A percentile compares a stretch with the other conserved stretches of the same genome.
Conservation (phyloP, 768 basidiomycete species). For the Lactarius evosmus region DNA sequence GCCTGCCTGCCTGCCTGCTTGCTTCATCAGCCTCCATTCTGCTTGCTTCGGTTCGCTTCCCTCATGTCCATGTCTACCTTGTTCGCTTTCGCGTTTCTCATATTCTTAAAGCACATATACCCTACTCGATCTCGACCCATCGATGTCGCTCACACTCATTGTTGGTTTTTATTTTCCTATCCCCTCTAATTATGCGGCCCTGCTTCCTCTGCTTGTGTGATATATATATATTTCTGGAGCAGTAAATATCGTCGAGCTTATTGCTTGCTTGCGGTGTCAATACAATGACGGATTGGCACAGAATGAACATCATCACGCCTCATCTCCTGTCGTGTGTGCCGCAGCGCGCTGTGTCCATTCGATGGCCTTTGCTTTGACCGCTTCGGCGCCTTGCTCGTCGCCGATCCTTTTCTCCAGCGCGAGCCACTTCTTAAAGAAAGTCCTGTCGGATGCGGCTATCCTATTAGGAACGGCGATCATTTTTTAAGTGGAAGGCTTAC, state of each 20-base stretch:
- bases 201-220: constrained; percentile 36
- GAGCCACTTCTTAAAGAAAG: constrained; percentile 98
- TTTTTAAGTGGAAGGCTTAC: constrained; percentile 44
- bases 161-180: constrained; percentile 42
- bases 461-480: not conserved
- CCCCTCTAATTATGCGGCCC: constrained; percentile 38
- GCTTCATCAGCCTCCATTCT: constrained; percentile 22
- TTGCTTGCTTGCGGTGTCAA: constrained; percentile 20
- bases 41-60: constrained; percentile 22
- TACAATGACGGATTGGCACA: constrained; percentile 19
- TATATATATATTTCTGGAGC: constrained; percentile 33
- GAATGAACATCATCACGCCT: constrained; percentile 19
- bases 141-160: constrained; percentile 53
- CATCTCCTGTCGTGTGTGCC: constrained; percentile 25
- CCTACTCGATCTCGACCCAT: constrained; percentile 36
- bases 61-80: constrained; percentile 26
- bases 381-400: constrained; percentile 75
- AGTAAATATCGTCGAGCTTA: constrained; percentile 26
- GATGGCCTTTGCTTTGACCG: constrained; percentile 84
- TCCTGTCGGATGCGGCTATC: constrained; percentile 42
- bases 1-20: too few relatives aligned
- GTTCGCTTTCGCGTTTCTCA: constrained; percentile 33
- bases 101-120: constrained; percentile 49
- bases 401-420: constrained; percentile 83
- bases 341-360: constrained; percentile 82